Percentiles rank a stretch among this genome's conserved stretches.
Conservation (phyloP, 202 grass and related monocot genomes). For the Brachypodium distachyon region DNA sequence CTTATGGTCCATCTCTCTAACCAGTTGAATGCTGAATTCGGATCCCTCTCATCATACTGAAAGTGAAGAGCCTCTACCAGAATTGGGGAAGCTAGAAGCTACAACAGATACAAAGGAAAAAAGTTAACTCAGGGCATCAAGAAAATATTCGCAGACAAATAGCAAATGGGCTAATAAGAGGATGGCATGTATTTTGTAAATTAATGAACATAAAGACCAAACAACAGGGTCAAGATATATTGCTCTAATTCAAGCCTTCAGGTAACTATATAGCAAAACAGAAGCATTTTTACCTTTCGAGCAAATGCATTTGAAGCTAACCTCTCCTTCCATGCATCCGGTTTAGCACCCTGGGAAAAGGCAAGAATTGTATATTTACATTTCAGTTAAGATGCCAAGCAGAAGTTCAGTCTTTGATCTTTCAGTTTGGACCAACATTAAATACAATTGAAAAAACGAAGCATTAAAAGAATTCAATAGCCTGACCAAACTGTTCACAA, state of each 20-base stretch:
- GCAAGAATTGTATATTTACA: background rate
- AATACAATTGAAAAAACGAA: background rate
- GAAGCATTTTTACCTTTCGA: constrained; percentile 41
- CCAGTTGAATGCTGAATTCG: constrained; percentile 86
- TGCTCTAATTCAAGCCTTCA: background rate
- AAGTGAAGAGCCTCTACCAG: constrained; percentile 60
- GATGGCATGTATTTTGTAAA: background rate
- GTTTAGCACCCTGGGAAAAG: constrained; percentile 37
- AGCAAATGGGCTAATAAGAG: background rate
- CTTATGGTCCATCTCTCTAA: constrained; percentile 70
- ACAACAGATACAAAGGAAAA: constrained; percentile 3
- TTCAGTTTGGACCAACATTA: background rate
- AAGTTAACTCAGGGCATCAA: background rate
- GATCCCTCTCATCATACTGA: constrained; percentile 77
- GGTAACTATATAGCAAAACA: background rate
- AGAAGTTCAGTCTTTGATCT: background rate
- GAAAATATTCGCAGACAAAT: background rate
- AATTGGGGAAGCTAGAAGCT: constrained; percentile 69
- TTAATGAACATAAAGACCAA: background rate
- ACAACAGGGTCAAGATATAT: background rate
- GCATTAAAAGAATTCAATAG: constrained; percentile 1
- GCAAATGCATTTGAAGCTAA: constrained; percentile 58
- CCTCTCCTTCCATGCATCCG: constrained; percentile 58
- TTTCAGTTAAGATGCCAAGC: background rate
- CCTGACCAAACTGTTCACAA: background rate